phyloP scores from a whole-genome alignment of 2,329 filamentous ascomycete genomes.

The Penicillium vulpinum region DNA sequence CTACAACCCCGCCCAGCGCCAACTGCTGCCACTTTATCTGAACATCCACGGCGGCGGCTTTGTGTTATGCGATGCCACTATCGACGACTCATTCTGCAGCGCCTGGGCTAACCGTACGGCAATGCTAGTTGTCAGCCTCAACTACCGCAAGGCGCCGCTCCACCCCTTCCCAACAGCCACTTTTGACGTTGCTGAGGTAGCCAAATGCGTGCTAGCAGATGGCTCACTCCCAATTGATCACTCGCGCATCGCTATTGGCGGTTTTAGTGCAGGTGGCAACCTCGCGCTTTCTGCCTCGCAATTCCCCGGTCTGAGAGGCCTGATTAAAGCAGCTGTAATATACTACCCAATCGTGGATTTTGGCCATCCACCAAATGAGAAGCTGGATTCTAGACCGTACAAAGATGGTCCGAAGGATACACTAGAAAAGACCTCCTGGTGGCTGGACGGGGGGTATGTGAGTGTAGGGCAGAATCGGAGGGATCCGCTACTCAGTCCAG shows the following conservation, averaged over 20 bases:
- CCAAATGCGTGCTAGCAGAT: constrained; percentile 47
- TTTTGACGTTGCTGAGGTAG: constrained; percentile 50
- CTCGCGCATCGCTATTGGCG: constrained; percentile 44
- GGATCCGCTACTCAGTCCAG: constrained; percentile 48
- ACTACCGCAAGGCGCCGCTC: constrained; percentile 52
- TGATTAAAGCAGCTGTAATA: constrained; percentile 42
- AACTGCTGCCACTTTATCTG: constrained; percentile 45
- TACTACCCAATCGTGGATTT: constrained; percentile 51
- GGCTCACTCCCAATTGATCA: constrained; percentile 49
- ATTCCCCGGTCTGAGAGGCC: constrained; percentile 37
- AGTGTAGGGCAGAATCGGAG: constrained; percentile 32
- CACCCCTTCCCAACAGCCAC: constrained; percentile 46
- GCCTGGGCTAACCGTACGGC: constrained; percentile 43
- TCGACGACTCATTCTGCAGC: constrained; percentile 52
- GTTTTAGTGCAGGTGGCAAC: constrained; percentile 56
- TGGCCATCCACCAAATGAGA: constrained; percentile 25
- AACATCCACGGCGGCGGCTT: constrained; percentile 50
- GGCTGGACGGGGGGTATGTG: constrained; percentile 45
- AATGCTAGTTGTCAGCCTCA: constrained; percentile 50
- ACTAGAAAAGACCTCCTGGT: constrained; percentile 35
- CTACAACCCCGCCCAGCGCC: constrained; percentile 22
- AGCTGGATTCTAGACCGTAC: constrained; percentile 29
- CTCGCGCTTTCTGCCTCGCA: constrained; percentile 47
- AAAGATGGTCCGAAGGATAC: constrained; percentile 20
- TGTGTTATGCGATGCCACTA: constrained; percentile 44